Percentiles rank a stretch among this genome's conserved stretches.
Evolutionary conservation across 2,329 filamentous ascomycete species (phyloP).

Genomic region (Dothistroma septosporum): DNA sequence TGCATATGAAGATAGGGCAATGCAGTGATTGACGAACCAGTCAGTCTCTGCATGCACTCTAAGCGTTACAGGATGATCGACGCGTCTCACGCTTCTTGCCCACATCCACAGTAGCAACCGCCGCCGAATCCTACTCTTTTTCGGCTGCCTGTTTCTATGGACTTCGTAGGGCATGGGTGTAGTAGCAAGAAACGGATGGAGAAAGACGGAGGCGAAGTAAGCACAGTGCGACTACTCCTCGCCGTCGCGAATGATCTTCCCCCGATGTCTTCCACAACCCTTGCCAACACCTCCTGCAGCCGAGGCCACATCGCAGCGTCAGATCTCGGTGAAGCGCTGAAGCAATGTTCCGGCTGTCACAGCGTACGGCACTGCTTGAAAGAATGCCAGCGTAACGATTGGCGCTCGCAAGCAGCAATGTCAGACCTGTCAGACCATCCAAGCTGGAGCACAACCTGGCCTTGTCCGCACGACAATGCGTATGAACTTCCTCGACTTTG

Average conservation of each 20-base stretch:
- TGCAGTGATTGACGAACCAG: too few relatives aligned
- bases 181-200: too few relatives aligned
- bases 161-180: too few relatives aligned
- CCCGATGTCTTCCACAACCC: background rate
- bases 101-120: too few relatives aligned
- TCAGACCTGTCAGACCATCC: background rate
- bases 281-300: background rate
- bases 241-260: background rate
- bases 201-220: background rate
- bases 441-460: background rate
- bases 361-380: background rate
- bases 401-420: background rate
- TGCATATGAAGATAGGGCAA: too few relatives aligned
- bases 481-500: background rate
- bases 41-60: background rate
- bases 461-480: background rate
- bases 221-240: background rate
- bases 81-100: too few relatives aligned
- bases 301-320: background rate
- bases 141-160: too few relatives aligned
- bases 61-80: background rate
- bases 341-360: background rate
- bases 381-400: background rate
- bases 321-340: background rate
- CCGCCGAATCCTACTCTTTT: too few relatives aligned